A percentile compares a stretch with the other conserved stretches of the same genome.
These are phyloP conservation scores for Cucurbita maxima DNA, from an alignment of 306 rosid species.

Conservation along the genomic window DNA sequence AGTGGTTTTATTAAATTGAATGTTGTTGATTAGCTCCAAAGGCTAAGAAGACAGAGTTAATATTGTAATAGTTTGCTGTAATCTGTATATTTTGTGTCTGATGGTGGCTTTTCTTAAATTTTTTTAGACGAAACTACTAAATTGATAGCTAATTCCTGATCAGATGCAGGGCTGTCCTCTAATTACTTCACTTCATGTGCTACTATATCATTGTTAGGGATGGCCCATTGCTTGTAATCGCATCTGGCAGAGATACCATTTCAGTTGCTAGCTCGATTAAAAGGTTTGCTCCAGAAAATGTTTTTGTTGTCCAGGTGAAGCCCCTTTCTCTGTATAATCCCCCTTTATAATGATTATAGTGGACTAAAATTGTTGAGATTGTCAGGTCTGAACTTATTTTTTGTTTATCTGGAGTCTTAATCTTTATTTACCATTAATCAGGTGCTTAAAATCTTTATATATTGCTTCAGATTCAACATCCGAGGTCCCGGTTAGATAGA, in stretches of 20 bases:
- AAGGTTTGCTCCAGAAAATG: slow-evolving; percentile 77
- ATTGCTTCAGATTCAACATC: slow-evolving; percentile 78
- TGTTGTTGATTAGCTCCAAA: neutral
- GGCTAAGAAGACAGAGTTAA: neutral
- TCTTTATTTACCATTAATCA: neutral
- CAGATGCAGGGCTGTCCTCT: neutral
- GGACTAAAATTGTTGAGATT: neutral
- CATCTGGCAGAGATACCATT: slow-evolving; percentile 79
- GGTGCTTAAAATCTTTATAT: neutral
- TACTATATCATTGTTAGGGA: slow-evolving; percentile 27
- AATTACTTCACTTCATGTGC: neutral
- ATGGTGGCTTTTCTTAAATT: neutral
- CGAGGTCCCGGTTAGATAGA: slow-evolving; percentile 50
- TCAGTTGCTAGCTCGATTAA: slow-evolving; percentile 66
- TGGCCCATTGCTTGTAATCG: slow-evolving; percentile 75
- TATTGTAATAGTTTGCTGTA: neutral
- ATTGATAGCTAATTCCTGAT: neutral
- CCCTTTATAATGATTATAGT: neutral
- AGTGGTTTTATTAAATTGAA: neutral
- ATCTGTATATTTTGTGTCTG: neutral
- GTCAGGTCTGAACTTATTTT: neutral
- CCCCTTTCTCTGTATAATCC: slow-evolving; percentile 13
- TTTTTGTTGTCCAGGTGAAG: slow-evolving; percentile 83
- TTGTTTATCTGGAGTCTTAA: neutral
- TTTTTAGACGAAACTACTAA: neutral